A percentile compares a stretch with the other conserved stretches of the same genome.
phyloP scores from a whole-genome alignment of 805 yeast genomes.

The Wickerhamia fluorescens region DNA sequence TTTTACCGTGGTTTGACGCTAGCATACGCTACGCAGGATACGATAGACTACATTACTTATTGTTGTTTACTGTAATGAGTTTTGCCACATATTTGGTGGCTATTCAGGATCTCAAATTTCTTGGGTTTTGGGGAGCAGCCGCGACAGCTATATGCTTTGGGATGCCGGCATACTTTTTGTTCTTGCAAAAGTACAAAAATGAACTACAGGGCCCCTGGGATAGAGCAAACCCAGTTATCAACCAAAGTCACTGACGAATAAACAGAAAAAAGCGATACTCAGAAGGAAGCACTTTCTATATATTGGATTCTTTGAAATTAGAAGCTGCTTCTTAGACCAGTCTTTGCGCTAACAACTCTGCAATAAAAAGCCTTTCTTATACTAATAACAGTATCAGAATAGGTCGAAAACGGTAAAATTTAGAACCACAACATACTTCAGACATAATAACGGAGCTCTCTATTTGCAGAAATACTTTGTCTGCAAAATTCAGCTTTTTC shows the following conservation, averaged over 20 bases:
- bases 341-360: slow-evolving; percentile 1
- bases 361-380: too few relatives aligned
- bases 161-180: slow-evolving; percentile 65
- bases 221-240: slow-evolving; percentile 60
- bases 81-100: slow-evolving; percentile 26
- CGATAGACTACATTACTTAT: slow-evolving; percentile 11
- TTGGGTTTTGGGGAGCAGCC: slow-evolving; percentile 44
- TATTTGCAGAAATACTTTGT: too few relatives aligned
- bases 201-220: slow-evolving; percentile 95
- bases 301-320: too few relatives aligned
- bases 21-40: slow-evolving; percentile 43
- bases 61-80: slow-evolving; percentile 17
- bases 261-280: too few relatives aligned
- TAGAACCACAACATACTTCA: too few relatives aligned
- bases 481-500: too few relatives aligned
- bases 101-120: slow-evolving; percentile 17
- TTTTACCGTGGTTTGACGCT: slow-evolving; percentile 64
- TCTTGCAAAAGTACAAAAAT: slow-evolving; percentile 70
- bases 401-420: too few relatives aligned
- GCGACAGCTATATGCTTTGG: slow-evolving; percentile 44
- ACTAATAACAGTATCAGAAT: too few relatives aligned
- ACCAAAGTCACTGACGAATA: too few relatives aligned
- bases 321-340: too few relatives aligned
- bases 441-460: too few relatives aligned
- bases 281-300: too few relatives aligned